A percentile compares a stretch with the other conserved stretches of the same genome.
phyloP scores from a whole-genome alignment of 805 yeast species.

The Limtongia smithiae region DNA sequence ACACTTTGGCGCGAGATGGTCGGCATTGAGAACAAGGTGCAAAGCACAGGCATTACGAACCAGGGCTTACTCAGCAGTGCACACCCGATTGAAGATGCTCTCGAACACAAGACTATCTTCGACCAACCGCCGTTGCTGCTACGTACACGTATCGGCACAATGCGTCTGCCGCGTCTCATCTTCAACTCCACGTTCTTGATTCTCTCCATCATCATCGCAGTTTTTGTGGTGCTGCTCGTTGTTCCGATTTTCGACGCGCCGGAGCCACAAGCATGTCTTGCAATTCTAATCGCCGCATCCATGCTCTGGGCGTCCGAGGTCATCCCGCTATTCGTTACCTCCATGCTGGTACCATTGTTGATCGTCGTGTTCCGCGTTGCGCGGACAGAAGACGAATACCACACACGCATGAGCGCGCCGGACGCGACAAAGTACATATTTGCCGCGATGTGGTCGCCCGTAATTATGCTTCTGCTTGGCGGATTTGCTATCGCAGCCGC shows the following conservation, averaged over 20 bases:
- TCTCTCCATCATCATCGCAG: constrained; percentile 45
- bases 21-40: constrained; percentile 80
- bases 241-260: constrained; percentile 49
- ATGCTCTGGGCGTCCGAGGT: constrained; percentile 91
- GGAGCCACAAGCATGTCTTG: constrained; percentile 74
- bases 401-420: constrained; percentile 53
- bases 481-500: constrained; percentile 97
- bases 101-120: constrained; percentile 11
- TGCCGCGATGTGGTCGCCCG: constrained; percentile 92
- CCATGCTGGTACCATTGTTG: constrained; percentile 75
- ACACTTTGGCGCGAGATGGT: constrained; percentile 98
- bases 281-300: constrained; percentile 76
- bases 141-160: constrained; percentile 21
- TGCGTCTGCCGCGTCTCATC: constrained; percentile 39
- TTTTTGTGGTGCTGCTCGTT: constrained; percentile 50
- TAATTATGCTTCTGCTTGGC: constrained; percentile 82
- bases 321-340: constrained; percentile 85
- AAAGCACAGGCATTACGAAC: constrained; percentile 50
- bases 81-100: constrained; percentile 24
- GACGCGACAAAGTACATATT: constrained; percentile 77
- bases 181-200: constrained; percentile 44
- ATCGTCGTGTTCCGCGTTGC: constrained; percentile 68
- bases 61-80: constrained; percentile 20
- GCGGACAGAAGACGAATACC: constrained; percentile 50
- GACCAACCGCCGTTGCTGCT: constrained; percentile 16